A percentile compares a stretch with the other conserved stretches of the same genome.
Conservation (phyloP, 2,329 filamentous ascomycete species). For the Ceratocystis destructans region DNA sequence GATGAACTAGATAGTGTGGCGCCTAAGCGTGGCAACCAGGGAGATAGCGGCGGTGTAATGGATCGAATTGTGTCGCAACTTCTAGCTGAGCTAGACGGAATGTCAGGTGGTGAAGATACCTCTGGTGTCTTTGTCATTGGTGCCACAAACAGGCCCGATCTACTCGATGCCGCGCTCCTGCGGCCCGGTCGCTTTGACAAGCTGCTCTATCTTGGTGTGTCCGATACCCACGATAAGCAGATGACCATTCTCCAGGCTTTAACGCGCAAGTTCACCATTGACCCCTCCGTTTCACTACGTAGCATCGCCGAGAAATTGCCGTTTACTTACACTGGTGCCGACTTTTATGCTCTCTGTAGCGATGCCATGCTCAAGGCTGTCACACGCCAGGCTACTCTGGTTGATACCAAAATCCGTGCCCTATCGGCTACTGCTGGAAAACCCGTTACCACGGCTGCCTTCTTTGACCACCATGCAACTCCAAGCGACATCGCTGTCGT, state of each 20-base stretch:
- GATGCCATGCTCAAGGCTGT: slow-evolving; percentile 99
- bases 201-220: slow-evolving; percentile 94
- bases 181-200: slow-evolving; percentile 92
- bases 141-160: slow-evolving; percentile 85
- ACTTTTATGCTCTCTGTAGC: slow-evolving; percentile 92
- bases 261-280: slow-evolving; percentile 87
- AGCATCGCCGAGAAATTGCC: slow-evolving; percentile 65
- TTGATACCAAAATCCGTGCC: slow-evolving; percentile 67
- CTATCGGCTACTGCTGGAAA: slow-evolving; percentile 43
- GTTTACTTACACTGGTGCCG: slow-evolving; percentile 93
- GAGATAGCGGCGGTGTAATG: slow-evolving; percentile 95
- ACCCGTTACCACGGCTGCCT: slow-evolving; percentile 72
- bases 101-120: slow-evolving; percentile 51
- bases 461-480: slow-evolving; percentile 83
- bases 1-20: slow-evolving; percentile 88
- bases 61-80: slow-evolving; percentile 93
- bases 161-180: slow-evolving; percentile 79
- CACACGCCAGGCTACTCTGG: slow-evolving; percentile 69
- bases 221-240: slow-evolving; percentile 94
- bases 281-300: slow-evolving; percentile 62
- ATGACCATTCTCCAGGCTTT: slow-evolving; percentile 85
- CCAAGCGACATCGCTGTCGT: slow-evolving; percentile 72
- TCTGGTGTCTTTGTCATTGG: slow-evolving; percentile 95
- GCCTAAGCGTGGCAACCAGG: slow-evolving; percentile 91
- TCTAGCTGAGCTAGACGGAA: slow-evolving; percentile 88